phyloP scores from a whole-genome alignment of 2,329 filamentous ascomycete genomes.

The Magnaporthales sp. region DNA sequence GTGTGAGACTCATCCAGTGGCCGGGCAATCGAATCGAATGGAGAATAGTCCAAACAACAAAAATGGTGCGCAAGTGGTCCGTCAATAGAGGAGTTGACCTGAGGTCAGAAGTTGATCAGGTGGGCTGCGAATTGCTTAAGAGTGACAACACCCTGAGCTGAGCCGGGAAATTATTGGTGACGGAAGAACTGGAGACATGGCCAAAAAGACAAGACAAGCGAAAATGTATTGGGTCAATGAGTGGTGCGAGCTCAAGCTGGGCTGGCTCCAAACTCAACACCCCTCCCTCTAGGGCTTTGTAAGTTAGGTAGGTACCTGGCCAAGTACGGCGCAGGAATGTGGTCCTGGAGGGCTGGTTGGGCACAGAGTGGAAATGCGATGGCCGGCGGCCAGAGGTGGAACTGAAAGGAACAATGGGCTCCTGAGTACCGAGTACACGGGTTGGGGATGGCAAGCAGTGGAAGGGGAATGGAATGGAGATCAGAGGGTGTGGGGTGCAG shows the following conservation, averaged over 20 bases:
- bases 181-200: conserved; percentile 12
- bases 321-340: background rate
- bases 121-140: conserved; percentile 11
- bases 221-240: background rate
- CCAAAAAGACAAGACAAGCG: conserved; percentile 1
- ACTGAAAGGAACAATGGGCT: background rate
- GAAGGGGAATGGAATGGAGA: conserved; percentile 1
- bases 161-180: conserved; percentile 17
- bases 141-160: conserved; percentile 10
- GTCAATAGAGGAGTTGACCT: background rate
- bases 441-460: background rate
- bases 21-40: background rate
- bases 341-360: background rate
- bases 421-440: background rate
- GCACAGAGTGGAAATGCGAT: background rate
- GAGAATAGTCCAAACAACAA: background rate
- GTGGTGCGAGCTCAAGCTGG: background rate
- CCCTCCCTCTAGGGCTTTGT: background rate
- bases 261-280: background rate
- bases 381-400: background rate
- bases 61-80: background rate
- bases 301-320: background rate
- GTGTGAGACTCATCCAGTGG: background rate
- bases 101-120: background rate
- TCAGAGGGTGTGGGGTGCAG: conserved; percentile 1